phyloP scores from a whole-genome alignment of 148 eudicot species.

The Cornus controversa region DNA sequence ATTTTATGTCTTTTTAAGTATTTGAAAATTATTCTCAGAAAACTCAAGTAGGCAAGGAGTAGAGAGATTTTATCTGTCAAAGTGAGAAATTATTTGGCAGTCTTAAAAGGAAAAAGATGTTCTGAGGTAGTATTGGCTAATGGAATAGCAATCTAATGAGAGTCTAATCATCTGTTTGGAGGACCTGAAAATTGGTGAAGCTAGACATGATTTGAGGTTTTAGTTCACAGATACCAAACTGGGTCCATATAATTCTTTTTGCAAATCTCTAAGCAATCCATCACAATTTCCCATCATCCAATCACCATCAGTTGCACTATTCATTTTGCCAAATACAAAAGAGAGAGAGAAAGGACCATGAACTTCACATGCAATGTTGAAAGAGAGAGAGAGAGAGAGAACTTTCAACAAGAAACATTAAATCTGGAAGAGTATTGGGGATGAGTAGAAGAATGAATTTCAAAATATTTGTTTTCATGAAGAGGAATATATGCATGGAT shows the following conservation, averaged over 20 bases:
- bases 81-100: too few species aligned
- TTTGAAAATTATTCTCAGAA: too few species aligned
- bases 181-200: neutral
- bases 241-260: neutral
- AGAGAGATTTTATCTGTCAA: too few species aligned
- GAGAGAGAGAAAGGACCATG: neutral
- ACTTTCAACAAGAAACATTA: neutral
- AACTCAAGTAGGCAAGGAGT: too few species aligned
- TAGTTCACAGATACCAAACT: neutral
- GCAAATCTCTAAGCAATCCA: neutral
- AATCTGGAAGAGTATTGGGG: neutral
- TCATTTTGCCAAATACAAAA: neutral
- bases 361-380: constrained; percentile 9
- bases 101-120: too few species aligned
- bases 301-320: neutral
- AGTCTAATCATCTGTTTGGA: neutral
- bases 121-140: too few species aligned
- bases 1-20: too few species aligned
- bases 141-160: too few species aligned
- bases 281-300: neutral
- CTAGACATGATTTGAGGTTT: neutral
- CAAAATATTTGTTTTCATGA: neutral
- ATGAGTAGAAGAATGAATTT: neutral
- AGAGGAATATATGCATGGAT: neutral
- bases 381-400: neutral